A percentile compares a stretch with the other conserved stretches of the same genome.
Conservation (phyloP, 495 filamentous ascomycete species). For the Aspergillus mulundensis region DNA sequence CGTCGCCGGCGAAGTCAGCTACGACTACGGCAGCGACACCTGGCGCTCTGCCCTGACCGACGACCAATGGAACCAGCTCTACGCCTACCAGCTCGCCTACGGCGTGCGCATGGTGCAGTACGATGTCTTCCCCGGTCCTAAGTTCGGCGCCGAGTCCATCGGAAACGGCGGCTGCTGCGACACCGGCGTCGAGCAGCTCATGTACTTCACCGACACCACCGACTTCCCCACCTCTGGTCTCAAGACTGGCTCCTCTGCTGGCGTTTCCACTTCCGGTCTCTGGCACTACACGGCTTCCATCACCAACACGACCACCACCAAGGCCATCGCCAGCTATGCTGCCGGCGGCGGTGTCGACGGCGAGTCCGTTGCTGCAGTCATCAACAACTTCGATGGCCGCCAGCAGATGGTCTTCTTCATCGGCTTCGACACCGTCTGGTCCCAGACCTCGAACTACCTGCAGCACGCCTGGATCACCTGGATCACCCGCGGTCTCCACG, state of each 20-base stretch:
- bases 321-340: conserved; percentile 50
- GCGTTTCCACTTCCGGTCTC: conserved; percentile 50
- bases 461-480: conserved; percentile 64
- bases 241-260: conserved; percentile 33
- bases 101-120: conserved; percentile 60
- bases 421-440: conserved; percentile 52
- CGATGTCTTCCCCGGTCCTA: conserved; percentile 51
- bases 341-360: conserved; percentile 22
- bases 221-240: conserved; percentile 50
- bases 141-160: conserved; percentile 42
- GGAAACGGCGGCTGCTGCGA: conserved; percentile 45
- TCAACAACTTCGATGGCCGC: conserved; percentile 54
- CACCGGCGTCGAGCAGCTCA: conserved; percentile 46
- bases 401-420: conserved; percentile 63
- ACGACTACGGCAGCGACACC: conserved; percentile 42
- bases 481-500: conserved; percentile 54
- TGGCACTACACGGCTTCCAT: conserved; percentile 58
- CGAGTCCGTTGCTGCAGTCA: conserved; percentile 51
- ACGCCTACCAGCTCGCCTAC: conserved; percentile 54
- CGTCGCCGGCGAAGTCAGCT: conserved; percentile 52
- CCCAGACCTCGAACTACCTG: conserved; percentile 50
- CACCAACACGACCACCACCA: conserved; percentile 49
- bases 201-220: conserved; percentile 45
- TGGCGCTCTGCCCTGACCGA: conserved; percentile 53
- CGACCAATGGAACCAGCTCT: conserved; percentile 54